These are phyloP conservation scores for Fraxinus greggii DNA, from an alignment of 305 asterid genomes.

Conservation along the genomic window DNA sequence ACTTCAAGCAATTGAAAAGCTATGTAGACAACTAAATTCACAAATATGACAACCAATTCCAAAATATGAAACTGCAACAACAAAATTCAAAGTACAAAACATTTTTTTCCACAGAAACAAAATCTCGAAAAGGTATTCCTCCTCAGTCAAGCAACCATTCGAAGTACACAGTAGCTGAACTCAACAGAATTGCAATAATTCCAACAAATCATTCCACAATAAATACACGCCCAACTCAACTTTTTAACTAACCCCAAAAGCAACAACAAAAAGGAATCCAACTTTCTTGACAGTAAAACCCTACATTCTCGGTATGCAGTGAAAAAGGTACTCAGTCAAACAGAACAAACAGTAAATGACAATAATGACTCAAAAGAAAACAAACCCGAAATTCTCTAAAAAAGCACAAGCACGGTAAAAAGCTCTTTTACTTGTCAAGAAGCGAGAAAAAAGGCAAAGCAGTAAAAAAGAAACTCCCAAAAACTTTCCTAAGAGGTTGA, in stretches of 20 bases:
- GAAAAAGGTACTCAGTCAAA: conserved; percentile 22
- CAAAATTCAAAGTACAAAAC: conserved; percentile 2
- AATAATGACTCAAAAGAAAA: conserved; percentile 17
- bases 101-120: conserved; percentile 11
- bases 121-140: conserved; percentile 9
- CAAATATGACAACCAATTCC: conserved; percentile 4
- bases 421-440: conserved; percentile 24
- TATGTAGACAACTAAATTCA: conserved; percentile 5
- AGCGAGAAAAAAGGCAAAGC: conserved; percentile 28
- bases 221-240: conserved; percentile 20
- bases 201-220: conserved; percentile 32
- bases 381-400: conserved; percentile 18
- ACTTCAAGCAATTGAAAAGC: conserved; percentile 9
- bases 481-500: conserved; percentile 25
- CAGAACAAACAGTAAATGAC: conserved; percentile 24
- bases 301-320: conserved; percentile 23
- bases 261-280: not conserved
- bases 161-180: conserved; percentile 27
- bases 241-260: conserved; percentile 31
- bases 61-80: conserved; percentile 4
- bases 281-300: conserved; percentile 32
- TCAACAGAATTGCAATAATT: conserved; percentile 24
- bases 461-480: not conserved
- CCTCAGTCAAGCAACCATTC: conserved; percentile 13
- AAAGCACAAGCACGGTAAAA: conserved; percentile 10